Percentiles rank a stretch among this genome's conserved stretches.
Conservation (phyloP, 768 basidiomycete species). For the Baorangia bicolor region DNA sequence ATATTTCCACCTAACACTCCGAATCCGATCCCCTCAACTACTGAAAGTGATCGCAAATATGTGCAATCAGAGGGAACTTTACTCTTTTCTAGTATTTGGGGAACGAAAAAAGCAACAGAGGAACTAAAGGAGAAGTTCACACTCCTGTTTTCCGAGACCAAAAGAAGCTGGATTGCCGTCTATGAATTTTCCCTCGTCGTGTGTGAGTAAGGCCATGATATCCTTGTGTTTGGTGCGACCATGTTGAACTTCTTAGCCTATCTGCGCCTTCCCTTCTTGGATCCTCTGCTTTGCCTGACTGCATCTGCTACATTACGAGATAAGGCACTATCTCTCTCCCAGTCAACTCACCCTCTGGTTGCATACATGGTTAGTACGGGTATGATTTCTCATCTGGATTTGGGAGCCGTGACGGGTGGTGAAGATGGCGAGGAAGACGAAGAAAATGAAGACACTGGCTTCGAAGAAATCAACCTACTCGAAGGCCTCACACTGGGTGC, state of each 20-base stretch:
- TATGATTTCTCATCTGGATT: constrained; percentile 15
- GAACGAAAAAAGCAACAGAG: constrained; percentile 46
- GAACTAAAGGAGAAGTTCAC: constrained; percentile 56
- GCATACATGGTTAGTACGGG: constrained; percentile 21
- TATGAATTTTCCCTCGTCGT: constrained; percentile 78
- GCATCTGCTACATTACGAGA: constrained; percentile 87
- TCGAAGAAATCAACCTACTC: constrained; percentile 68
- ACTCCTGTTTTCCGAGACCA: constrained; percentile 61
- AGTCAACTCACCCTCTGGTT: constrained; percentile 36
- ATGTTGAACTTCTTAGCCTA: constrained; percentile 51
- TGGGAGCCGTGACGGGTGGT: neutral
- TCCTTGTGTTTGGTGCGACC: neutral
- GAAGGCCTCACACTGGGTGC: constrained; percentile 66
- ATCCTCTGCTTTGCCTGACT: constrained; percentile 84
- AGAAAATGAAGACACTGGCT: constrained; percentile 42
- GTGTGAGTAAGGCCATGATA: constrained; percentile 49
- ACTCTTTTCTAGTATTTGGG: constrained; percentile 74
- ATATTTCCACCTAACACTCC: constrained; percentile 84
- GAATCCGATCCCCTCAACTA: constrained; percentile 74
- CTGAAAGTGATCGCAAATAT: constrained; percentile 73
- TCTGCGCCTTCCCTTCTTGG: constrained; percentile 60
- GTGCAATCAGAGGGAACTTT: constrained; percentile 74
- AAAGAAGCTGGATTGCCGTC: constrained; percentile 72
- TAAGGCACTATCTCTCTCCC: constrained; percentile 54
- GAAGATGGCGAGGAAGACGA: constrained; percentile 31